A percentile compares a stretch with the other conserved stretches of the same genome.
phyloP scores from a whole-genome alignment of 495 filamentous ascomycete species.

The Sporormia fimetaria region DNA sequence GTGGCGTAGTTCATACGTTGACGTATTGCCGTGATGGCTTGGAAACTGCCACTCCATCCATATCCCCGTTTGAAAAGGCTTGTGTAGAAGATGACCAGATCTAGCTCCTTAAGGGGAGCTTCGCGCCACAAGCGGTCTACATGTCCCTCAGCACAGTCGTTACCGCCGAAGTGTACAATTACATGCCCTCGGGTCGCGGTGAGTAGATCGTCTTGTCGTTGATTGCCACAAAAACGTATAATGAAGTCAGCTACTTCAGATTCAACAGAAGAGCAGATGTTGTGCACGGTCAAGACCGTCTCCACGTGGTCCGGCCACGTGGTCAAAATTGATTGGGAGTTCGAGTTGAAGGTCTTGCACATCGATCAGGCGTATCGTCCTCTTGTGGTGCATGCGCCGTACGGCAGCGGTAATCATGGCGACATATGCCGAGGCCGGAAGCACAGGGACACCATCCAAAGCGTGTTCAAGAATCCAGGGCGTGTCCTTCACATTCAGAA shows the following conservation, averaged over 20 bases:
- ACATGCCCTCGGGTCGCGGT: background rate
- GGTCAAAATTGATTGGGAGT: constrained; percentile 1
- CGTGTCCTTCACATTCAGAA: constrained; percentile 33
- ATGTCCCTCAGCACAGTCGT: background rate
- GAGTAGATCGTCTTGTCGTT: constrained; percentile 1
- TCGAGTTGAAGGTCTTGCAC: background rate
- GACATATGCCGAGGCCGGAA: constrained; percentile 37
- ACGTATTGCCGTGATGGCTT: background rate
- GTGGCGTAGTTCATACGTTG: constrained; percentile 1
- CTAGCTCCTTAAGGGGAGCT: background rate
- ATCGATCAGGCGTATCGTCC: background rate
- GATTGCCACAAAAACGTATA: constrained; percentile 4
- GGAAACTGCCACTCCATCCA: constrained; percentile 1
- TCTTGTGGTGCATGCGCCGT: background rate
- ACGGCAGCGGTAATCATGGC: constrained; percentile 34
- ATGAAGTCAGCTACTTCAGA: constrained; percentile 1
- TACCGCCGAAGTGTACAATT: constrained; percentile 2
- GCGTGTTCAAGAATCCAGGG: constrained; percentile 38
- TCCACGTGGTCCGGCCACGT: background rate
- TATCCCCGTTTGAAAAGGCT: background rate
- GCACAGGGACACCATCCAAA: constrained; percentile 32
- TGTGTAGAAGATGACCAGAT: background rate
- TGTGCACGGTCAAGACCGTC: constrained; percentile 1
- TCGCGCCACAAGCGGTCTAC: background rate
- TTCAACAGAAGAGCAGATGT: background rate